Evolutionary conservation across 2,329 filamentous ascomycete genomes (phyloP).

Genomic region (Claviceps quebecensis): DNA sequence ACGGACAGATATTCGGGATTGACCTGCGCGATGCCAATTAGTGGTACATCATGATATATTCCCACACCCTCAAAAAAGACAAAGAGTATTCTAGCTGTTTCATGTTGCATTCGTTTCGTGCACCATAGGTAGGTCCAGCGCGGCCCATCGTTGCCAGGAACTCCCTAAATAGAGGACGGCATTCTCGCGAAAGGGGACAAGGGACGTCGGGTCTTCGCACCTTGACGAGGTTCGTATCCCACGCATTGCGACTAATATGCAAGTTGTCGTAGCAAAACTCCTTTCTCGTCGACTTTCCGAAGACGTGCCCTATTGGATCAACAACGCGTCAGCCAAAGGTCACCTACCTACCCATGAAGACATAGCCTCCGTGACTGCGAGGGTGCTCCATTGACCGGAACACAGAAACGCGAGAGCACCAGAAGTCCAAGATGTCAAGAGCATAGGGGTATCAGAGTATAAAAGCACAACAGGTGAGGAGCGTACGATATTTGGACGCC

Average conservation of each 20-base stretch:
- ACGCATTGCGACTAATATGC: constrained; percentile 93
- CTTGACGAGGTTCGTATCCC: constrained; percentile 98
- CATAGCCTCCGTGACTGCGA: too few species aligned
- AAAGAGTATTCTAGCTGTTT: neutral
- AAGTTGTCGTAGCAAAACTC: constrained; percentile 98
- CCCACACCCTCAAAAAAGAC: neutral
- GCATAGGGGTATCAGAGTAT: neutral
- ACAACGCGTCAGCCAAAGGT: neutral
- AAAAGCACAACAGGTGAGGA: neutral
- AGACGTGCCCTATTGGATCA: constrained; percentile 68
- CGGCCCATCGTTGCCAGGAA: neutral
- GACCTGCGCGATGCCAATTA: constrained; percentile 38
- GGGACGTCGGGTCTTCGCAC: constrained; percentile 31
- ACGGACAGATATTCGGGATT: constrained; percentile 94
- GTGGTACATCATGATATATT: neutral
- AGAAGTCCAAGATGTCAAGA: neutral
- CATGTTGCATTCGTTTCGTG: neutral
- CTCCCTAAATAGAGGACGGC: neutral
- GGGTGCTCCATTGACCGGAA: neutral
- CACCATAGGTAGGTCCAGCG: neutral
- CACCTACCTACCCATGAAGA: neutral
- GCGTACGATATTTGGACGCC: constrained; percentile 55
- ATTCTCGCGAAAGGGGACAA: neutral
- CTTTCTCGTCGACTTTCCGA: constrained; percentile 88
- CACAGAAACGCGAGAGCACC: too few species aligned